These are phyloP conservation scores for Kurtzmaniella quercitrusa DNA, from an alignment of 1,139 yeast species.

Conservation along the genomic window DNA sequence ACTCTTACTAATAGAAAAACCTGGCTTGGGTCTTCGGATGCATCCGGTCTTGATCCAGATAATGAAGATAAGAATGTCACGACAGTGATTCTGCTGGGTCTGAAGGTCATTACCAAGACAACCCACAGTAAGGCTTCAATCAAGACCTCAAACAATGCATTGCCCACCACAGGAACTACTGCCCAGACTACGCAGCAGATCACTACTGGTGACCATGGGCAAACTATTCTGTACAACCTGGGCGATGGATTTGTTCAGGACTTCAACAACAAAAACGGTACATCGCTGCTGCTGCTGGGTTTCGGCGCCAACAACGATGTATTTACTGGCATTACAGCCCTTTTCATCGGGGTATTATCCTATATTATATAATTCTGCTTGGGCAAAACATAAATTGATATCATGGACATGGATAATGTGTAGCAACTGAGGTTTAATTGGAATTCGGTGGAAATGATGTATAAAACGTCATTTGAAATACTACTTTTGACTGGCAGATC, in stretches of 20 bases:
- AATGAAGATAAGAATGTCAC: conserved; percentile 19
- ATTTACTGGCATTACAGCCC: not conserved
- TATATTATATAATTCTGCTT: not conserved
- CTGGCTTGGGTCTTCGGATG: conserved; percentile 54
- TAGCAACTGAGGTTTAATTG: too few species aligned
- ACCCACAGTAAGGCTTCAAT: conserved; percentile 4
- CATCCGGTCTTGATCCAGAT: conserved; percentile 63
- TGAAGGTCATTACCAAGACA: conserved; percentile 1
- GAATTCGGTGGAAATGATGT: too few species aligned
- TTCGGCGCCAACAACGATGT: not conserved
- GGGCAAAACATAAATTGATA: not conserved
- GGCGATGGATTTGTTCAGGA: conserved; percentile 1
- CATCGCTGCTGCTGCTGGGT: not conserved
- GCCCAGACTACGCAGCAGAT: not conserved
- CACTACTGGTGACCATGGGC: conserved; percentile 1
- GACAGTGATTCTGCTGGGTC: conserved; percentile 6
- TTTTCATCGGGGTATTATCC: not conserved
- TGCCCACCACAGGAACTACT: not conserved
- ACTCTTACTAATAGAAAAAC: conserved; percentile 59
- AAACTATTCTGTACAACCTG: conserved; percentile 1
- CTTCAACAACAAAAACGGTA: conserved; percentile 1
- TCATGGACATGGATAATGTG: too few species aligned
- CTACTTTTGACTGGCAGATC: too few species aligned
- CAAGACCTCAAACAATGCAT: conserved; percentile 1
- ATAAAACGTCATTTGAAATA: too few species aligned